Conservation (phyloP, 73 alveolate genomes). For the Tetrahymena elliotti region DNA sequence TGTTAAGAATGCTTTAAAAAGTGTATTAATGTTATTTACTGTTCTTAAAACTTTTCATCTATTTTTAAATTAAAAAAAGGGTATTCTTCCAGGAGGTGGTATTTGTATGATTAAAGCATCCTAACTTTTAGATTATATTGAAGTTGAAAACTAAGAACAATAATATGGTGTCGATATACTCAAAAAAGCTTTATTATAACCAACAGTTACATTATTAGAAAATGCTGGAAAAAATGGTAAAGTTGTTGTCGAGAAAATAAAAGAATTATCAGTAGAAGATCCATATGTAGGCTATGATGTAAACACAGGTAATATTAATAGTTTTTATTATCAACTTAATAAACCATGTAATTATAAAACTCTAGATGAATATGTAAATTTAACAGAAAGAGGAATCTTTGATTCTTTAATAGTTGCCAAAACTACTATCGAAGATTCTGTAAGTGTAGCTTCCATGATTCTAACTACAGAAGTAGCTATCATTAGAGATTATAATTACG, state of each 20-base stretch:
- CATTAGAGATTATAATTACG: not conserved
- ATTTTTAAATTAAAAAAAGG: not conserved
- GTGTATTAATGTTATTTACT: slow-evolving; percentile 11
- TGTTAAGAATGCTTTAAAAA: slow-evolving; percentile 67
- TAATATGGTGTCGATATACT: not conserved
- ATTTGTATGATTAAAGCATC: not conserved
- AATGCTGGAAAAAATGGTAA: not conserved
- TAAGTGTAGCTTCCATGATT: not conserved
- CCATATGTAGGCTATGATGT: not conserved
- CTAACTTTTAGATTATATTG: not conserved
- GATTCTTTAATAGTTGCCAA: not conserved
- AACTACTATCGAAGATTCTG: not conserved
- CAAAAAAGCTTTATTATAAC: not conserved
- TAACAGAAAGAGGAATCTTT: not conserved
- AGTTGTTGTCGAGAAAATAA: not conserved
- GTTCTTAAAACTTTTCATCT: not conserved
- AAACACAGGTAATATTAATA: not conserved
- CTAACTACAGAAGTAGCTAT: not conserved
- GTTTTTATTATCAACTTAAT: no score
- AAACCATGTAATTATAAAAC: not conserved
- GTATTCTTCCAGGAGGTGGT: not conserved
- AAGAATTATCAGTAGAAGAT: not conserved
- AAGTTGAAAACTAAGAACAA: not conserved
- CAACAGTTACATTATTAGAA: not conserved
- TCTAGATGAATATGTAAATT: not conserved